A percentile compares a stretch with the other conserved stretches of the same genome.
Conservation (phyloP, 768 basidiomycete species). For the Leccinum disarticulatum region DNA sequence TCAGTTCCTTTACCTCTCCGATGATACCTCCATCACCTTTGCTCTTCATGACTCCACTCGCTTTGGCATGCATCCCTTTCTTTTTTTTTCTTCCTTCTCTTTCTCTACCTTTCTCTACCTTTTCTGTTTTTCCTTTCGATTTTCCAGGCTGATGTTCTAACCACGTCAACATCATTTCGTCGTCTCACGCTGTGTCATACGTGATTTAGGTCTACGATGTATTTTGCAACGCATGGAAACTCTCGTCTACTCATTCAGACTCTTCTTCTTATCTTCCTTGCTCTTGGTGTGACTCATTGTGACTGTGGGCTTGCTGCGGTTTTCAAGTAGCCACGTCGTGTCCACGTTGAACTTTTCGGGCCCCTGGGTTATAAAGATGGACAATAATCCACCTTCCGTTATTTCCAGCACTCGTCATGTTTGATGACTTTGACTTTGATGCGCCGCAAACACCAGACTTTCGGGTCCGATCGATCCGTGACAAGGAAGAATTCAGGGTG, state of each 20-base stretch:
- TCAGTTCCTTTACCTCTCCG: slow-evolving; percentile 66
- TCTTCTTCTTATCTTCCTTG: slow-evolving; percentile 1
- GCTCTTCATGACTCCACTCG: slow-evolving; percentile 28
- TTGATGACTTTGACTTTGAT: slow-evolving; percentile 32
- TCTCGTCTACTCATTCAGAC: slow-evolving; percentile 19
- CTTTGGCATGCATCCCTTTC: slow-evolving; percentile 26
- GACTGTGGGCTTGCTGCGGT: slow-evolving; percentile 9
- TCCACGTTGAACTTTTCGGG: slow-evolving; percentile 8
- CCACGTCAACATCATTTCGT: slow-evolving; percentile 31
- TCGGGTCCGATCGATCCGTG: slow-evolving; percentile 51
- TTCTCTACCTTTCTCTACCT: slow-evolving; percentile 11
- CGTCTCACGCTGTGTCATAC: slow-evolving; percentile 41
- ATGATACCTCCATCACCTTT: slow-evolving; percentile 69
- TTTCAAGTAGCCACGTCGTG: slow-evolving; percentile 24
- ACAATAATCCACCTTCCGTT: neutral
- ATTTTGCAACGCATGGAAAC: slow-evolving; percentile 39
- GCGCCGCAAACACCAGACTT: slow-evolving; percentile 53
- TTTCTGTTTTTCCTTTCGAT: slow-evolving; percentile 23
- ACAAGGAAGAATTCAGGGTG: slow-evolving; percentile 50
- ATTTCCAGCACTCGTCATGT: slow-evolving; percentile 9
- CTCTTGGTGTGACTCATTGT: slow-evolving; percentile 9
- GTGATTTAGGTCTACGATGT: slow-evolving; percentile 41
- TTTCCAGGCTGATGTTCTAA: slow-evolving; percentile 36
- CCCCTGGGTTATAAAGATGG: slow-evolving; percentile 13
- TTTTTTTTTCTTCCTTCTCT: slow-evolving; percentile 3